Evolutionary conservation across 768 basidiomycete genomes (phyloP).

Genomic region (Multifurca ochricompacta): DNA sequence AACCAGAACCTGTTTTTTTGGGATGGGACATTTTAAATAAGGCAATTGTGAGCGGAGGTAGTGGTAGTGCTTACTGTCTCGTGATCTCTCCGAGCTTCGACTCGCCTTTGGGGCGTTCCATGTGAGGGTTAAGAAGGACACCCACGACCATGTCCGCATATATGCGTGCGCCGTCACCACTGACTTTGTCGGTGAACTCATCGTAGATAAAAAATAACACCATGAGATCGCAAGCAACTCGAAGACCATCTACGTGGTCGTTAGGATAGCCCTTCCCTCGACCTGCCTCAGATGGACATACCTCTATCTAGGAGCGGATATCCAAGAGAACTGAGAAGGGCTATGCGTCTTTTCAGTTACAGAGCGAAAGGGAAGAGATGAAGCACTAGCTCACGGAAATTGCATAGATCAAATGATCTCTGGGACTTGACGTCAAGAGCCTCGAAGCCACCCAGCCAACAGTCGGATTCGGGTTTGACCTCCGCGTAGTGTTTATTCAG

Average conservation of each 20-base stretch:
- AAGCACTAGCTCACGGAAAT: not conserved
- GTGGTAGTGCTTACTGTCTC: conserved; percentile 6
- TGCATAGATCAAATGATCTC: conserved; percentile 1
- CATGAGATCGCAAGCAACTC: conserved; percentile 8
- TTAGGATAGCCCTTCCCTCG: not conserved
- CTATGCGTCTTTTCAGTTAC: not conserved
- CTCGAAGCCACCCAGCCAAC: not conserved
- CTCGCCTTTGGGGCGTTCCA: conserved; percentile 3
- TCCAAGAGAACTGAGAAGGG: not conserved
- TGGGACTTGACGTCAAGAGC: conserved; percentile 5
- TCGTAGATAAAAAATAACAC: conserved; percentile 6
- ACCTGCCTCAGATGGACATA: not conserved
- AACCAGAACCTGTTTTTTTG: conserved; percentile 13
- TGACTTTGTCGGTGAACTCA: conserved; percentile 10
- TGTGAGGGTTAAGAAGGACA: conserved; percentile 7
- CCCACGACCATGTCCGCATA: not conserved
- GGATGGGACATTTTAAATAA: no score
- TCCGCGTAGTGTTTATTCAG: not conserved
- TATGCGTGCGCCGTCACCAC: not conserved
- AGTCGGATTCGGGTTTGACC: not conserved
- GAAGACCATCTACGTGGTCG: not conserved
- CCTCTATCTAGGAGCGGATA: conserved; percentile 3
- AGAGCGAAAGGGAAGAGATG: not conserved
- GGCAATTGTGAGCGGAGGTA: no score
- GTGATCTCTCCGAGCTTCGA: conserved; percentile 8